Evolutionary conservation across 169 alveolate species (phyloP), one percentile per base, ranked within the genome.

Genomic region (Cyclospora cayetanensis): DNA sequence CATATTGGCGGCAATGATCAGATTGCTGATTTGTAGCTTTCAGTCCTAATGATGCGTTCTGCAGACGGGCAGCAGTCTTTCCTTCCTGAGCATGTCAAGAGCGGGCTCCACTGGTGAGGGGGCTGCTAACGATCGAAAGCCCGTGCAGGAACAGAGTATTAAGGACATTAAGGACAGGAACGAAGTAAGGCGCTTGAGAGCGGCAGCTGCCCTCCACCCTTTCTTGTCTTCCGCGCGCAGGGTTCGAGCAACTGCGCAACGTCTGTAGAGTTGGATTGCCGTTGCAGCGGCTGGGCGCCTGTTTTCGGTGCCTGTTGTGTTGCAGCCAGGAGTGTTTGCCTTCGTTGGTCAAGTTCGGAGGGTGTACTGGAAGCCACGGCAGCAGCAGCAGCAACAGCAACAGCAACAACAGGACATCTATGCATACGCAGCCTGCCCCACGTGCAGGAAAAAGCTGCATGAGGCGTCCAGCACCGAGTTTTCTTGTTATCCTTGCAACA

Each of bases 291-390:
- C 60, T 9, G 9, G 9, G 18, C 18, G 9, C 60, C 27, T 31
- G 0, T 1, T 4, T 31, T 50, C 60, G 27, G 55, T 53, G 37
- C 60, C 55, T 52, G 74, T 29, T 25, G 18, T 31, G 55, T 31
- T 41, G 66, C 85, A 60, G 46, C 84, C 77, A 52, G 91, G 91
- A 31, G 39, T 46, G 18, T 85, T 60, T 53, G 77, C 83, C 18
- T 85, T 85, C 29, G 35, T 85, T 1, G 91, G 70, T 20, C 91
- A 85, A 72, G 63, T 85, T 11, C 91, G 91, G 7, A 70, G 91
- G 43, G 72, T 85, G 55, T 85, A 85, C 74, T 85, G 91, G 91
- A 39, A 72, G 39, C 83, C 91, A 68, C 41, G 91, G 52, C 80
- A 41, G 65, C 91, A 31, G 46, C 91, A 65, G 74, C 79, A 76